Evolutionary conservation across 148 eudicot genomes (phyloP).

Genomic region (Cornus controversa): DNA sequence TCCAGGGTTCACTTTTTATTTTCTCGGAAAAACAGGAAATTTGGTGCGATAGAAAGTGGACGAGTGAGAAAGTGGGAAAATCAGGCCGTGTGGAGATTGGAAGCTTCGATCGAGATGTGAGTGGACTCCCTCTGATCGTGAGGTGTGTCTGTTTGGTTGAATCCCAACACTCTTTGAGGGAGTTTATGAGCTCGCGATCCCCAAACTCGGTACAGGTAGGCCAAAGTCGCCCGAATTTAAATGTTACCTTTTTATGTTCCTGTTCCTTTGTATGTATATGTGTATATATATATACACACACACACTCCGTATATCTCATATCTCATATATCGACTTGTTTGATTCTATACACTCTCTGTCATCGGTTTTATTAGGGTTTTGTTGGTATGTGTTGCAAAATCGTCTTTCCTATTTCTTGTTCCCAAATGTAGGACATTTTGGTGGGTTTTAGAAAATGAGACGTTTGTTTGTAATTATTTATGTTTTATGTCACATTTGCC

Average conservation of each 20-base stretch:
- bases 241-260: background rate
- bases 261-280: background rate
- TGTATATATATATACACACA: background rate
- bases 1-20: no score
- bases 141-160: background rate
- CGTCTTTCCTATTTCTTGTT: background rate
- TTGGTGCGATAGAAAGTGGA: no score
- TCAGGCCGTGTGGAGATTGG: background rate
- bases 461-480: background rate
- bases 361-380: background rate
- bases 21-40: no score
- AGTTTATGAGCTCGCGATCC: conserved; percentile 33
- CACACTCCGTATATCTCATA: background rate
- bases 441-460: background rate
- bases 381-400: background rate
- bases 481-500: background rate
- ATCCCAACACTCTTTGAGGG: background rate
- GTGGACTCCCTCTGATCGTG: conserved; percentile 6
- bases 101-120: conserved; percentile 14
- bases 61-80: background rate
- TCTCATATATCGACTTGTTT: background rate
- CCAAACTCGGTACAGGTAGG: conserved; percentile 17
- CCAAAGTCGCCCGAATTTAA: background rate
- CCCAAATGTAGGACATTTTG: background rate
- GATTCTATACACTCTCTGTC: conserved; percentile 1